Evolutionary conservation across 176 grass and related monocot species (phyloP).

Genomic region (Cenchrus fungigraminus): DNA sequence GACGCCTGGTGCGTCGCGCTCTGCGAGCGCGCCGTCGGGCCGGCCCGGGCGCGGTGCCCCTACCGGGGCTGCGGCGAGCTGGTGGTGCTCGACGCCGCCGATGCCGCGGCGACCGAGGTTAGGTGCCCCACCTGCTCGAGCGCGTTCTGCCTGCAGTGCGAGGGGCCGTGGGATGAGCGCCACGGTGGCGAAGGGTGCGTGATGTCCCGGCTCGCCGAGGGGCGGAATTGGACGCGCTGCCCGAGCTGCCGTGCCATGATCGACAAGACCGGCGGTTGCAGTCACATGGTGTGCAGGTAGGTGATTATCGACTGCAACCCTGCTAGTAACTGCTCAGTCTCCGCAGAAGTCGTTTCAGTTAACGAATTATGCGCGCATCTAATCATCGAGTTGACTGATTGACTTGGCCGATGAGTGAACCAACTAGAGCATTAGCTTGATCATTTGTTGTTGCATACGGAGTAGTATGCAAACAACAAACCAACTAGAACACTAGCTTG

Average conservation of each 20-base stretch:
- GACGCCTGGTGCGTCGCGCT: constrained; percentile 56
- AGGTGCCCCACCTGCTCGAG: constrained; percentile 26
- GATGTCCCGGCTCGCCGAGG: constrained; percentile 32
- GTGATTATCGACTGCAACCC: not conserved
- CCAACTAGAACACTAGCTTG: not conserved
- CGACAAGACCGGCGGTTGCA: constrained; percentile 43
- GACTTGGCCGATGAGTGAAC: not conserved
- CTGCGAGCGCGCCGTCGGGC: constrained; percentile 42
- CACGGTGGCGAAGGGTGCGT: constrained; percentile 18
- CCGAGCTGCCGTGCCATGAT: constrained; percentile 52
- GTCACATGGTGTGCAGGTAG: constrained; percentile 49
- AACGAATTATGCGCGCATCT: not conserved
- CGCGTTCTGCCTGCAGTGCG: constrained; percentile 44
- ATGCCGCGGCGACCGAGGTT: not conserved
- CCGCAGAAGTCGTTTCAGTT: not conserved
- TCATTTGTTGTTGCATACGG: too few species aligned
- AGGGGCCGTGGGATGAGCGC: constrained; percentile 42
- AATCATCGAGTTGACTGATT: not conserved
- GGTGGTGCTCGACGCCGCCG: constrained; percentile 27
- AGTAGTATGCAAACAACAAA: not conserved
- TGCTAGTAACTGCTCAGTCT: too few species aligned
- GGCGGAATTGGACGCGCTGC: constrained; percentile 36
- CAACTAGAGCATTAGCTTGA: not conserved
- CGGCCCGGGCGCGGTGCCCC: constrained; percentile 35
- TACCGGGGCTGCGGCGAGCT: constrained; percentile 39